Evolutionary conservation across 768 basidiomycete species (phyloP), one percentile per base, ranked within the genome.

Genomic region (Porphyrellus cyaneotinctus): DNA sequence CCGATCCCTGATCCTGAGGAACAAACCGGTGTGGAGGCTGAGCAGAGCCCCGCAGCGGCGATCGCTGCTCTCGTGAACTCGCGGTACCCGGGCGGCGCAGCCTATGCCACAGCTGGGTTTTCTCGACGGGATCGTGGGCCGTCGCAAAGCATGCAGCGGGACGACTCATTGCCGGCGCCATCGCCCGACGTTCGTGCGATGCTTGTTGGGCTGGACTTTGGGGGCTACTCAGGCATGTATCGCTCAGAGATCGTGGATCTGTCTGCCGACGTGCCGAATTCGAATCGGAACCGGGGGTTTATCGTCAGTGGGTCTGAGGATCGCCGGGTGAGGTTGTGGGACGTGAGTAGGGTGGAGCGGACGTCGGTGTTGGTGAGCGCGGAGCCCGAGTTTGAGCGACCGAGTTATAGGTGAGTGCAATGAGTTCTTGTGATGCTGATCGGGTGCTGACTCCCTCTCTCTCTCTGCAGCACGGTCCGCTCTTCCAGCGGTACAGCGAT

Each of bases 221-320:
- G 86, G 12, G 87, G 87, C 0, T 80, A 84, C 63, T 75, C 78
- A 6, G 73, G 74, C 10, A 60, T 78, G 36, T 78, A 83, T 56
- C 70, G 78, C 49, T 75, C 78, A 2, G 82, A 82, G 36, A 75
- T 78, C 49, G 75, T 72, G 36, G 77, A 78, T 37, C 56, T 76
- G 33, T 67, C 63, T 24, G 68, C 59, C 26, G 80, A 79, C 42
- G 61, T 72, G 22, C 68, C 67, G 32, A 62, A 66, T 13, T 68
- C 74, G 18, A 69, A 70, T n/a, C 72, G 77, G 20, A 71, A 74
- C 30, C 74, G 80, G 31, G 91, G 89, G 0, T 97, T 85, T 66
- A 76, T 95, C 68, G 71, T 97, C 26, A 92, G 82, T 22, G 95
- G 91, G 2, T 95, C 94, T 0, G 91, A 95, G 60, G 97, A 99